These are phyloP conservation scores for Xylaria intraflava DNA, from an alignment of 495 filamentous ascomycete species.

Conservation along the genomic window DNA sequence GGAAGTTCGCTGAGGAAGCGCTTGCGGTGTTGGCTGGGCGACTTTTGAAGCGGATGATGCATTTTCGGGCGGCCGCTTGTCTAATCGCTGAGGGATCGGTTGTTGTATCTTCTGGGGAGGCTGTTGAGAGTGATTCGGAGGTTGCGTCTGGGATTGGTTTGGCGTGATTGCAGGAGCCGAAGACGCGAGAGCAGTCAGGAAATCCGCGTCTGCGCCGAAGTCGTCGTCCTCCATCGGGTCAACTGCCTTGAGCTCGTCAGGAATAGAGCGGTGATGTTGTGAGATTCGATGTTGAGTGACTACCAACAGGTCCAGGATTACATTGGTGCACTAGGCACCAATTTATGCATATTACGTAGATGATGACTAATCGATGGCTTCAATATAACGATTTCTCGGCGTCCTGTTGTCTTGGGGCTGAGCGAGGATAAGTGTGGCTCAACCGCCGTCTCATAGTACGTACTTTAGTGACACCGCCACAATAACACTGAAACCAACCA, in stretches of 20 bases:
- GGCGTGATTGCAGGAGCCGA: slow-evolving; percentile 23
- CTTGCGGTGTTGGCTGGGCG: slow-evolving; percentile 83
- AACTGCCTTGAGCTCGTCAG: neutral
- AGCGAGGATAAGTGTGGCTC: neutral
- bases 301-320: too few species aligned
- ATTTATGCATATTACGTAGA: too few species aligned
- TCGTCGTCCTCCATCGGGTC: slow-evolving; percentile 48
- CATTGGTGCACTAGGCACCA: too few species aligned
- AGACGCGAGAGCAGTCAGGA: slow-evolving; percentile 47
- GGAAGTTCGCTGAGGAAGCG: slow-evolving; percentile 57
- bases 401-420: neutral
- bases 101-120: slow-evolving; percentile 22
- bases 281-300: too few species aligned
- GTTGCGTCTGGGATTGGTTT: slow-evolving; percentile 14
- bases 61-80: slow-evolving; percentile 29
- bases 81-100: slow-evolving; percentile 34
- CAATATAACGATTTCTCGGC: too few species aligned
- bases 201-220: slow-evolving; percentile 54
- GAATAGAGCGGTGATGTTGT: neutral
- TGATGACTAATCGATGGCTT: too few species aligned
- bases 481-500: neutral
- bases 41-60: slow-evolving; percentile 44
- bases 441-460: neutral
- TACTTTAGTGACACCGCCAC: slow-evolving; percentile 8
- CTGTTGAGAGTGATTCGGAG: slow-evolving; percentile 26